phyloP scores from a whole-genome alignment of 2,329 filamentous ascomycete genomes.

The Xylariaceae sp. region DNA sequence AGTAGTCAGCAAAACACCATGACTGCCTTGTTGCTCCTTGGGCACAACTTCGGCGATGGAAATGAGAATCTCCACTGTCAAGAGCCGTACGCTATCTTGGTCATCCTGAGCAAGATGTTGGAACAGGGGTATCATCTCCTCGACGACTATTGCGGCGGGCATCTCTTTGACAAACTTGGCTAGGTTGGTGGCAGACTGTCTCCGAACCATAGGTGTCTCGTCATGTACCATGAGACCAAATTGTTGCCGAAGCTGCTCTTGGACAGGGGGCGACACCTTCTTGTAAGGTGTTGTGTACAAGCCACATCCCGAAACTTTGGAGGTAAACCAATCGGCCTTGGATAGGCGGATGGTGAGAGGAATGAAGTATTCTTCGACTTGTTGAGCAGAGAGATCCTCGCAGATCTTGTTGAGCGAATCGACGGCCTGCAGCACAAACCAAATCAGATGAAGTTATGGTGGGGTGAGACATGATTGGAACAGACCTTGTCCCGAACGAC shows the following conservation, averaged over 20 bases:
- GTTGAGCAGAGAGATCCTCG: conserved; percentile 80
- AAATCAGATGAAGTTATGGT: conserved; percentile 4
- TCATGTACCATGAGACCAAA: conserved; percentile 93
- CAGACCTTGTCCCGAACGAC: conserved; percentile 94
- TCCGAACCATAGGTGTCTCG: conserved; percentile 97
- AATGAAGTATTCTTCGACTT: conserved; percentile 97
- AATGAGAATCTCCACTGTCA: conserved; percentile 95
- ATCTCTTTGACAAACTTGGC: conserved; percentile 98
- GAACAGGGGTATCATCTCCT: conserved; percentile 99
- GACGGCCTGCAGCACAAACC: conserved; percentile 63
- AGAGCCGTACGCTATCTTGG: conserved; percentile 91
- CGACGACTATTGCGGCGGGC: conserved; percentile 84
- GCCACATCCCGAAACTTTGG: conserved; percentile 95
- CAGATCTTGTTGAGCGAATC: conserved; percentile 99
- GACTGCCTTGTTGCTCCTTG: conserved; percentile 95
- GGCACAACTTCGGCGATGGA: conserved; percentile 95
- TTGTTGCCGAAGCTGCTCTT: conserved; percentile 87
- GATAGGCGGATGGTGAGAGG: conserved; percentile 92
- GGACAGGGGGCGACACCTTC: conserved; percentile 80
- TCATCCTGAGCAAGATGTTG: conserved; percentile 95
- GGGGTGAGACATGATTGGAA: conserved; percentile 9
- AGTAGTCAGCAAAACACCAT: conserved; percentile 86
- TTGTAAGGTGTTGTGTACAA: conserved; percentile 92
- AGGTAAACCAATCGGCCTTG: conserved; percentile 99
- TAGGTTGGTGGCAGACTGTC: conserved; percentile 93